Conservation (phyloP, 495 filamentous ascomycete species). For the Hypoxylon cercidicola region DNA sequence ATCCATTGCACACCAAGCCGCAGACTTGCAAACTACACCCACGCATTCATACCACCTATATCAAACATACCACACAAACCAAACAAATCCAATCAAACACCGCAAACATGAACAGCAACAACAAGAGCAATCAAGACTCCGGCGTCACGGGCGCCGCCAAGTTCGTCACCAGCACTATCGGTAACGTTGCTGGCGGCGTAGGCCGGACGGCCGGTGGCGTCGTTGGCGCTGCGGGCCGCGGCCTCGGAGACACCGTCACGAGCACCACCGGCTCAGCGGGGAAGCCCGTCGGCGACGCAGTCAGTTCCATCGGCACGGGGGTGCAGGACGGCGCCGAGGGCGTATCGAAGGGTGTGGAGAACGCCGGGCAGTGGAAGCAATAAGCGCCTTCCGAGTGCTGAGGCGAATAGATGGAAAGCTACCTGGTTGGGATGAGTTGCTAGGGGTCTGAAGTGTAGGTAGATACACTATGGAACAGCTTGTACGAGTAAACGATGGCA, state of each 20-base stretch:
- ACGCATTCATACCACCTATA: not conserved
- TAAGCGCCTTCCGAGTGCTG: not conserved
- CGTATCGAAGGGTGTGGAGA: slow-evolving; percentile 71
- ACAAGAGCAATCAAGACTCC: slow-evolving; percentile 63
- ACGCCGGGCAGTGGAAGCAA: slow-evolving; percentile 74
- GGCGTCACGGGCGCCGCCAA: slow-evolving; percentile 73
- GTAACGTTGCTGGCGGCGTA: slow-evolving; percentile 63
- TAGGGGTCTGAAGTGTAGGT: not conserved
- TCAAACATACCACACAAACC: slow-evolving; percentile 13
- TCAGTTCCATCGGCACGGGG: slow-evolving; percentile 68
- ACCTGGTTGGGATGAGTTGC: not conserved
- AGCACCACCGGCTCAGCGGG: slow-evolving; percentile 71
- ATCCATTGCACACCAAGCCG: slow-evolving; percentile 4
- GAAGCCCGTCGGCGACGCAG: slow-evolving; percentile 71
- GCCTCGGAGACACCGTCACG: slow-evolving; percentile 70
- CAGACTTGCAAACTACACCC: slow-evolving; percentile 2
- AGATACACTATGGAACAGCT: not conserved
- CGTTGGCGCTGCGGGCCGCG: slow-evolving; percentile 72
- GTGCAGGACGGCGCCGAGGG: slow-evolving; percentile 66
- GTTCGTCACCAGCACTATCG: slow-evolving; percentile 66
- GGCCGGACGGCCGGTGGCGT: slow-evolving; percentile 76
- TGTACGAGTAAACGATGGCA: not conserved
- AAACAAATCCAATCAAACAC: slow-evolving; percentile 7
- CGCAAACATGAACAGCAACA: slow-evolving; percentile 48
- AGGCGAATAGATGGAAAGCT: not conserved